These are phyloP conservation scores for Diatrype stigma DNA, from an alignment of 2,329 filamentous ascomycete species.

Conservation along the genomic window DNA sequence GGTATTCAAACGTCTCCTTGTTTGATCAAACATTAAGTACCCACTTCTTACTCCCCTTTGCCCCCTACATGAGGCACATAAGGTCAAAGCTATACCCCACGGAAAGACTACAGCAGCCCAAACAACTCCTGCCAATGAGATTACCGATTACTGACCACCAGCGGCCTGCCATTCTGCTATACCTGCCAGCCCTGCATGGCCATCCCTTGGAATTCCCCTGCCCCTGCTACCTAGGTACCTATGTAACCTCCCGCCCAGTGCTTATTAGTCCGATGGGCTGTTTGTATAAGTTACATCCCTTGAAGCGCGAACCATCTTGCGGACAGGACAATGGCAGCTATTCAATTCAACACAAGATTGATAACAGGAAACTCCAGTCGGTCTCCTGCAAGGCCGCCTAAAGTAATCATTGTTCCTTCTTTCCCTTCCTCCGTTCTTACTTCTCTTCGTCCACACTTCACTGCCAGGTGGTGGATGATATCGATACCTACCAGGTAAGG, in stretches of 20 bases:
- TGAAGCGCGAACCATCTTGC: background rate
- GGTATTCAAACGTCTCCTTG: too few relatives aligned
- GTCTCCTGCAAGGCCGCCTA: background rate
- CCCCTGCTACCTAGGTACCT: background rate
- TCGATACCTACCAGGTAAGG: background rate
- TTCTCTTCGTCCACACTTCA: background rate
- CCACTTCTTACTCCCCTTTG: too few relatives aligned
- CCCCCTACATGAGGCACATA: too few relatives aligned
- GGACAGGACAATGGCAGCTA: too few relatives aligned
- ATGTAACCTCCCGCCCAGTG: background rate
- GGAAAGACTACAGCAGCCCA: too few relatives aligned
- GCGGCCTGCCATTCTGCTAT: too few relatives aligned
- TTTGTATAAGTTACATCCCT: background rate
- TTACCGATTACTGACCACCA: too few relatives aligned
- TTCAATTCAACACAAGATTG: too few relatives aligned
- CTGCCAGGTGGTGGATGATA: background rate
- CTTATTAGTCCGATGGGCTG: background rate
- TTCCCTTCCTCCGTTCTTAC: background rate
- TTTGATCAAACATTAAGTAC: too few relatives aligned
- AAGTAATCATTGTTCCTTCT: background rate
- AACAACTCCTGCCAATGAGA: too few relatives aligned
- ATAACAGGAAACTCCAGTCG: background rate
- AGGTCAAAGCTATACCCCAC: too few relatives aligned
- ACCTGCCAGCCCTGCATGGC: too few relatives aligned
- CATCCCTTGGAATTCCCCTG: background rate